Percentiles rank a stretch among this genome's conserved stretches.
phyloP scores from a whole-genome alignment of 108 stramenopile species.

The Conticribra guillardii region DNA sequence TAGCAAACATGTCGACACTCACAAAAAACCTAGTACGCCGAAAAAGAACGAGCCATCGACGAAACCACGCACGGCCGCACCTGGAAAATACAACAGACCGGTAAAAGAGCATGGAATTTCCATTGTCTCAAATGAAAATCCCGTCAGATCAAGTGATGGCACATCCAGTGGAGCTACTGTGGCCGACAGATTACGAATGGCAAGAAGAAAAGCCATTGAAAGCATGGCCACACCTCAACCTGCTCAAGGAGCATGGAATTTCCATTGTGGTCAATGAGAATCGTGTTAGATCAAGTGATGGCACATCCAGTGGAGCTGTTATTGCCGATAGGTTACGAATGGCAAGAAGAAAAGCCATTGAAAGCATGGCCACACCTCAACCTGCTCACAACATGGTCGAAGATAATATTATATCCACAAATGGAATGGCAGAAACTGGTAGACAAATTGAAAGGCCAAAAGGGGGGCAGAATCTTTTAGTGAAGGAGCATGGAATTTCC shows the following conservation, averaged over 20 bases:
- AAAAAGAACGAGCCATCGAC: too few relatives aligned
- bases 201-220: conserved; percentile 29
- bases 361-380: conserved; percentile 12
- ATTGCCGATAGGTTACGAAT: conserved; percentile 30
- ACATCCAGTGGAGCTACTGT: conserved; percentile 39
- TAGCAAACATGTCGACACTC: too few relatives aligned
- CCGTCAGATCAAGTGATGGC: conserved; percentile 36
- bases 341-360: conserved; percentile 28
- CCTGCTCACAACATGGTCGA: conserved; percentile 17
- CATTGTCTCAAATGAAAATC: conserved; percentile 27
- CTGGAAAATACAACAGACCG: conserved; percentile 1
- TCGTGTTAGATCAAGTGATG: conserved; percentile 38
- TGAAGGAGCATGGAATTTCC: conserved; percentile 6
- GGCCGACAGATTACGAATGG: conserved; percentile 33
- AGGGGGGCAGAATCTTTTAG: too few relatives aligned
- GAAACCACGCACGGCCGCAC: too few relatives aligned
- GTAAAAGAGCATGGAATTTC: conserved; percentile 8
- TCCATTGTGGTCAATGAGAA: conserved; percentile 23
- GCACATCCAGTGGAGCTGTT: conserved; percentile 46
- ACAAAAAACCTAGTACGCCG: too few relatives aligned
- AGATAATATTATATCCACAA: too few relatives aligned
- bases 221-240: conserved; percentile 5
- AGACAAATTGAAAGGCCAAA: too few relatives aligned
- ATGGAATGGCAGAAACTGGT: too few relatives aligned
- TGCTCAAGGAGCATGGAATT: conserved; percentile 8